phyloP scores from a whole-genome alignment of 495 filamentous ascomycete genomes.

The Penicillium taxi region DNA sequence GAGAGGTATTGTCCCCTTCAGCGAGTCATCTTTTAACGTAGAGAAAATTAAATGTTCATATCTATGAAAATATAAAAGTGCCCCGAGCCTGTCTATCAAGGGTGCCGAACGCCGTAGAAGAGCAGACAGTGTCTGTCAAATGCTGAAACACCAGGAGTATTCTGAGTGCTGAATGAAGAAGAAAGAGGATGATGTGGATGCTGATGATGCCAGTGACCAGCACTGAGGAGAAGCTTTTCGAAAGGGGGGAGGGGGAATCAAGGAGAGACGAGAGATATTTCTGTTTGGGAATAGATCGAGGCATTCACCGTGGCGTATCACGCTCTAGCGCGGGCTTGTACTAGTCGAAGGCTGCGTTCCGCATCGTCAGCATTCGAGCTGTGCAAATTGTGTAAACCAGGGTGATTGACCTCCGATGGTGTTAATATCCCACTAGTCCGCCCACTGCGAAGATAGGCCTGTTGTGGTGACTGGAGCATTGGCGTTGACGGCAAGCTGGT shows the following conservation, averaged over 20 bases:
- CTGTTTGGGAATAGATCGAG: not conserved
- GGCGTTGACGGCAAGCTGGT: slow-evolving; percentile 19
- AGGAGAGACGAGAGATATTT: not conserved
- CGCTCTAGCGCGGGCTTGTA: slow-evolving; percentile 32
- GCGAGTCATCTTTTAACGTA: too few relatives aligned
- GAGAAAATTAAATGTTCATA: slow-evolving; percentile 20
- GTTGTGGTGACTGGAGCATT: slow-evolving; percentile 35
- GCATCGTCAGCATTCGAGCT: slow-evolving; percentile 29
- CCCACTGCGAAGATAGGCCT: slow-evolving; percentile 30
- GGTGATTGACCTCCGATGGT: slow-evolving; percentile 31
- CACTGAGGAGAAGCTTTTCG: slow-evolving; percentile 8
- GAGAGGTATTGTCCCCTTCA: too few relatives aligned
- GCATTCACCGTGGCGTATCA: slow-evolving; percentile 3
- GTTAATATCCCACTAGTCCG: slow-evolving; percentile 21
- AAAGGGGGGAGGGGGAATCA: not conserved
- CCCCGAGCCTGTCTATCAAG: slow-evolving; percentile 15
- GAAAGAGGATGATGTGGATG: not conserved
- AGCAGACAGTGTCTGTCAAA: slow-evolving; percentile 1
- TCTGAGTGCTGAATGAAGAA: not conserved
- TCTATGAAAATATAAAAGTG: slow-evolving; percentile 16
- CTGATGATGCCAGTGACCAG: slow-evolving; percentile 9
- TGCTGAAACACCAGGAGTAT: slow-evolving; percentile 1
- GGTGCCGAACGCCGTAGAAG: slow-evolving; percentile 16
- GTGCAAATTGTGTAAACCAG: slow-evolving; percentile 19
- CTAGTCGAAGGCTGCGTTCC: slow-evolving; percentile 32